Percentiles rank a stretch among this genome's conserved stretches.
Conservation (phyloP, 176 grass and related monocot species). For the Oryza nivara region DNA sequence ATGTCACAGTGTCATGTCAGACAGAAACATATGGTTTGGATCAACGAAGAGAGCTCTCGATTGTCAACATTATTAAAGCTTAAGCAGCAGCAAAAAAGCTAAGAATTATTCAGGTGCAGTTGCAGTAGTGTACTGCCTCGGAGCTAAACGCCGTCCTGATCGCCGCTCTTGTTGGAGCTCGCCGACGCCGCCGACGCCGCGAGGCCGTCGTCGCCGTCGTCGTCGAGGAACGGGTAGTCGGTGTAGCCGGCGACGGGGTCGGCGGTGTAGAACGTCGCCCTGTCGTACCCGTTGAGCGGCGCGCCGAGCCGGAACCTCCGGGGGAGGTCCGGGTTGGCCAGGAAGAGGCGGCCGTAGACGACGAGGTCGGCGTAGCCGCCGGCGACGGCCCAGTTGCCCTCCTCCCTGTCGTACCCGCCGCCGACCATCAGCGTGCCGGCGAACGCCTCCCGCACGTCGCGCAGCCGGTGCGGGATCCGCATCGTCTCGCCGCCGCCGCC, state of each 20-base stretch:
- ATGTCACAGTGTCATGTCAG: too few relatives aligned
- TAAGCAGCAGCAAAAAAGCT: too few relatives aligned
- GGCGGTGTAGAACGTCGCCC: constrained; percentile 56
- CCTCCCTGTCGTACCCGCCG: constrained; percentile 18
- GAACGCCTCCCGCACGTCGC: constrained; percentile 50
- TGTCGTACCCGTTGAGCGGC: constrained; percentile 57
- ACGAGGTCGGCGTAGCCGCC: constrained; percentile 60
- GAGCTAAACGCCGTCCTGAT: too few relatives aligned
- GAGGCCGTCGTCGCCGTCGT: too few relatives aligned
- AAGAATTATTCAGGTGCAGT: too few relatives aligned
- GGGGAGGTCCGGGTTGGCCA: constrained; percentile 70
- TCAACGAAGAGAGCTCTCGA: too few relatives aligned
- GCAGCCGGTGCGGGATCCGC: constrained; percentile 28
- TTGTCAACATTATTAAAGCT: too few relatives aligned
- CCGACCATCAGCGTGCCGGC: constrained; percentile 42
- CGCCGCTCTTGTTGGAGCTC: too few relatives aligned
- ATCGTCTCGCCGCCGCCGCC: neutral
- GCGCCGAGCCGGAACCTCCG: constrained; percentile 51
- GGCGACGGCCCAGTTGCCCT: constrained; percentile 45
- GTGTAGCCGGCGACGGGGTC: constrained; percentile 65
- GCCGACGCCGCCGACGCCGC: too few relatives aligned
- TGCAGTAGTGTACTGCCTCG: too few relatives aligned
- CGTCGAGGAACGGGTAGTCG: constrained; percentile 57
- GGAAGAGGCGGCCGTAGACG: constrained; percentile 58
- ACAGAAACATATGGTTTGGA: too few relatives aligned